phyloP scores from a whole-genome alignment of 306 rosid genomes.

The Prunus fruticosa region DNA sequence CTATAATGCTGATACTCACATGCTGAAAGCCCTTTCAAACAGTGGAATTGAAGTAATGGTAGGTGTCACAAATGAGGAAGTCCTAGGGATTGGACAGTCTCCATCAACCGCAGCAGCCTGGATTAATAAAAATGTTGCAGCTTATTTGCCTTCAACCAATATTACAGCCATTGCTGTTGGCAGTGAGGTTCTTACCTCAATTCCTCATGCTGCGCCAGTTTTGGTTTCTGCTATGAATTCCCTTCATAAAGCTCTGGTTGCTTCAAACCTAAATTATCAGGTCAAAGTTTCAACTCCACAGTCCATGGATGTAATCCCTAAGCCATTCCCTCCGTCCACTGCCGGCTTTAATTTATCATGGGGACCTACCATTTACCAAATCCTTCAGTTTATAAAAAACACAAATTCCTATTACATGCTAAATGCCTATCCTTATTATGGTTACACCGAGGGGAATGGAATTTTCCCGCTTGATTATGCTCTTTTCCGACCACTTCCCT shows the following conservation, averaged over 20 bases:
- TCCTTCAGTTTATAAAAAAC: conserved; percentile 73
- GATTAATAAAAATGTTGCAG: conserved; percentile 74
- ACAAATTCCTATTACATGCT: conserved; percentile 78
- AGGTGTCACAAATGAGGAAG: conserved; percentile 72
- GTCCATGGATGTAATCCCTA: conserved; percentile 75
- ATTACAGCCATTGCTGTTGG: conserved; percentile 89
- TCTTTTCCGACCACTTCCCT: conserved; percentile 69
- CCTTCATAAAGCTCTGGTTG: conserved; percentile 75
- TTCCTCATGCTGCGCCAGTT: conserved; percentile 72
- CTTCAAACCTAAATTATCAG: conserved; percentile 66
- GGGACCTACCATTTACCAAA: conserved; percentile 62
- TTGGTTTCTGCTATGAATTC: conserved; percentile 82
- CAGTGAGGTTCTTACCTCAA: conserved; percentile 72
- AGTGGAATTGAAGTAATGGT: conserved; percentile 71
- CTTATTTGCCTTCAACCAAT: conserved; percentile 77
- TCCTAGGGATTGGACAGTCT: conserved; percentile 68
- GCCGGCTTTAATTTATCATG: conserved; percentile 70
- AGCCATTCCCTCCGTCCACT: conserved; percentile 82
- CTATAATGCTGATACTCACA: conserved; percentile 63
- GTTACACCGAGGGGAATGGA: conserved; percentile 68
- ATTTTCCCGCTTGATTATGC: conserved; percentile 89
- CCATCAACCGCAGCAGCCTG: conserved; percentile 80
- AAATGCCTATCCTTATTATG: conserved; percentile 72
- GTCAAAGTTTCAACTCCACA: conserved; percentile 83
- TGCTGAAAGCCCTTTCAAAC: conserved; percentile 74